These are phyloP conservation scores for Aureobasidium mangrovei DNA, from an alignment of 2,329 filamentous ascomycete species.

Conservation along the genomic window DNA sequence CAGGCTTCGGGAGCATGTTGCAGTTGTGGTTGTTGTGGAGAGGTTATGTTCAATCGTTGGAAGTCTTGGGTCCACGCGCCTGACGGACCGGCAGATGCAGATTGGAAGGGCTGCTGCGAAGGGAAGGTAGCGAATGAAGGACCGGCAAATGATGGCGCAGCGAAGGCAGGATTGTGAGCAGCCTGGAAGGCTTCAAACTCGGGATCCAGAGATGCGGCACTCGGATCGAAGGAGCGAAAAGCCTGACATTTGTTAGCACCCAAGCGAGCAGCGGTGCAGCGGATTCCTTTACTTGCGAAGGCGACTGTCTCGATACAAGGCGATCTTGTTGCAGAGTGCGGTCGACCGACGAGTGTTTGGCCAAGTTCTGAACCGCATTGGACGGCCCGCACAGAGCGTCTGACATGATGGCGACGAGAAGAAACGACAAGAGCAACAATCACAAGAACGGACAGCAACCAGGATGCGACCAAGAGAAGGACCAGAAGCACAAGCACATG, in stretches of 20 bases:
- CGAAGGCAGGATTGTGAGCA: conserved; percentile 32
- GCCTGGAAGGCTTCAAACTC: conserved; percentile 64
- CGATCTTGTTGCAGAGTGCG: conserved; percentile 67
- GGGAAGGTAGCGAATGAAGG: conserved; percentile 26
- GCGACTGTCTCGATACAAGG: conserved; percentile 44
- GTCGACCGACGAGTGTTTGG: conserved; percentile 60
- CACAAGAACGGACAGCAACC: neutral
- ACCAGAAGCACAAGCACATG: neutral
- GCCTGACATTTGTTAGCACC: conserved; percentile 37
- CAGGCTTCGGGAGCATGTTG: conserved; percentile 34
- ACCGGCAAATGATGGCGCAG: conserved; percentile 25
- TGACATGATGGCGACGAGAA: conserved; percentile 42
- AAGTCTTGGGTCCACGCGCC: conserved; percentile 40
- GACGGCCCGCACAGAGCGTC: conserved; percentile 66
- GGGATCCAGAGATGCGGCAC: conserved; percentile 49
- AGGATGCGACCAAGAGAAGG: neutral
- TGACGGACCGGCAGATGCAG: conserved; percentile 19
- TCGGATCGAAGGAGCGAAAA: conserved; percentile 52
- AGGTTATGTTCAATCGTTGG: conserved; percentile 37
- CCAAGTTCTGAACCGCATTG: conserved; percentile 64
- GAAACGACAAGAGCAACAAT: neutral
- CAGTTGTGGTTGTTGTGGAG: conserved; percentile 34
- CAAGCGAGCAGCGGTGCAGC: neutral
- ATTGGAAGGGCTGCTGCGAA: conserved; percentile 26
- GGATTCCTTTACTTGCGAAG: conserved; percentile 41